Evolutionary conservation across 1,139 yeast species (phyloP), one percentile per base, ranked within the genome.

Genomic region (Candida pseudocylindracea): DNA sequence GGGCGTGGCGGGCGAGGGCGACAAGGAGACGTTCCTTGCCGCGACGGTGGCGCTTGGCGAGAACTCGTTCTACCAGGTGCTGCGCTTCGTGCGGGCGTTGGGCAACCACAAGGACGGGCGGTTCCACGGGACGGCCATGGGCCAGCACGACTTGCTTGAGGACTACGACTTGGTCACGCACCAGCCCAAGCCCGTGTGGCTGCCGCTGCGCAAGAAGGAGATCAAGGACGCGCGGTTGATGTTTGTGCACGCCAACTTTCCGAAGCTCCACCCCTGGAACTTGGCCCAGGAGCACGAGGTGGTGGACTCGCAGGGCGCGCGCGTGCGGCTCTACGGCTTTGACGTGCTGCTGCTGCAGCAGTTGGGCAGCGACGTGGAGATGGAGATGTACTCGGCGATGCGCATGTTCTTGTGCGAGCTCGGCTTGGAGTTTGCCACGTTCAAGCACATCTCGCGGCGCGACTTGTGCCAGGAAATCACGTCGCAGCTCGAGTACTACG

Each of bases 1-100:
- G 47, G 78, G 79, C 7, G 60, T 72, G 10, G 76, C 78, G 1
- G 80, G 79, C 24, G 76, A 72, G 49, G 80, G 80, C 32, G 80
- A 72, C 41, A 72, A 71, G 46, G 80, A 72, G 41, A 69, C 79
- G 0, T 71, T 69, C 39, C 61, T 71, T 25, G 72, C 74, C 2
- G 75, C 79, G 1, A 75, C 78, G 0, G 58, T 56, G 35, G 72
- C 59, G 0, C 42, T 69, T 39, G 42, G 51, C 0, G 29, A 31
- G 15, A 49, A 56, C 33, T 63, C 66, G 2, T 67, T 63, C 49
- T 67, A 63, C 46, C 78, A 68, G 45, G 67, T 53, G 33, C 58
- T 65, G 51, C 62, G 57, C 37, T 54, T 50, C 40, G 50, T 43
- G 38, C 43, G 59, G 34, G 60, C 51, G 39, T 54, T 54, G 37